Evolutionary conservation across 352 stramenopile genomes (phyloP).

Genomic region (Phytophthora cryptogea): DNA sequence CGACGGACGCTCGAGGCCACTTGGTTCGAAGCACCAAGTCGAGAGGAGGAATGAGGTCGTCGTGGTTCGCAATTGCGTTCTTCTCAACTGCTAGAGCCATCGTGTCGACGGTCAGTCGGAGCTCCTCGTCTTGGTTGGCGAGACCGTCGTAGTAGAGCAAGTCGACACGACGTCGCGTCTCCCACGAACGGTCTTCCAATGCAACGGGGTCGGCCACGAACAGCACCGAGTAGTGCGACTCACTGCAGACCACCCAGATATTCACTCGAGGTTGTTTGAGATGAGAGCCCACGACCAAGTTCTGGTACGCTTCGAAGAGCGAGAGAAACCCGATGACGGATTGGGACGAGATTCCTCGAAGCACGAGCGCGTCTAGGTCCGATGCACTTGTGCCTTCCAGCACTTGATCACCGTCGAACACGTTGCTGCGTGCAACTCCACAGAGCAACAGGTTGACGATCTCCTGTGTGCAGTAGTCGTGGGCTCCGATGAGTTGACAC

Average conservation of each 20-base stretch:
- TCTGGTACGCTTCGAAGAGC: conserved; percentile 92
- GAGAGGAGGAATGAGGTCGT: conserved; percentile 84
- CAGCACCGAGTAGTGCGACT: conserved; percentile 93
- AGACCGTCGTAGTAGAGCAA: conserved; percentile 91
- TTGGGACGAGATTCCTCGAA: conserved; percentile 67
- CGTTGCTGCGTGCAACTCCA: conserved; percentile 92
- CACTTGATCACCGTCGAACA: conserved; percentile 92
- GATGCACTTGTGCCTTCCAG: conserved; percentile 63
- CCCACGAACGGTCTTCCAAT: conserved; percentile 39
- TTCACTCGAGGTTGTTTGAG: conserved; percentile 80
- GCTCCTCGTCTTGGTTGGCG: conserved; percentile 88
- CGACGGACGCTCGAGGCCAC: conserved; percentile 73
- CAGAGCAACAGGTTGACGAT: conserved; percentile 96
- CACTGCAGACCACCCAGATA: conserved; percentile 92
- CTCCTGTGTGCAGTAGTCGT: conserved; percentile 94
- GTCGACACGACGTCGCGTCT: conserved; percentile 52
- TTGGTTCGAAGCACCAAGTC: conserved; percentile 91
- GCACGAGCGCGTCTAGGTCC: conserved; percentile 62
- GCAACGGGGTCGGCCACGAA: conserved; percentile 48
- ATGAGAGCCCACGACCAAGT: conserved; percentile 81
- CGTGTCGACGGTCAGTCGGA: conserved; percentile 61
- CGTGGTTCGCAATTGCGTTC: conserved; percentile 34
- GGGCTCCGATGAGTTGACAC: conserved; percentile 76
- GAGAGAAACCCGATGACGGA: conserved; percentile 87
- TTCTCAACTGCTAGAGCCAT: conserved; percentile 26